These are phyloP conservation scores for Neospermospora avenae DNA, from an alignment of 2,329 filamentous ascomycete species.

Conservation along the genomic window DNA sequence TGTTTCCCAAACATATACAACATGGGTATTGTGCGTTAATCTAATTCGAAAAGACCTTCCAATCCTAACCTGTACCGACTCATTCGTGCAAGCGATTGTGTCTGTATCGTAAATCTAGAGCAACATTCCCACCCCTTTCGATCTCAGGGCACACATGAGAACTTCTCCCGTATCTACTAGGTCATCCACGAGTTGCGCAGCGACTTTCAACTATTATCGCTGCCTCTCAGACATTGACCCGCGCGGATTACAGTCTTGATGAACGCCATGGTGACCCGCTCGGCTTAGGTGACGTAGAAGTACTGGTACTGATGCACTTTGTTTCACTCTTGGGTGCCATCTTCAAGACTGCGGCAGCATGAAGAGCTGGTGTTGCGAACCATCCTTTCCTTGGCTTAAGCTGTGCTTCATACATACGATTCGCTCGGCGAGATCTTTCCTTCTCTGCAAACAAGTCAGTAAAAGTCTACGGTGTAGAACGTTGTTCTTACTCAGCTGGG, in stretches of 20 bases:
- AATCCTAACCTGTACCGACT: neutral
- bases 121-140: neutral
- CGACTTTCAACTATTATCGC: neutral
- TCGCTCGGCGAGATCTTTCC: constrained; percentile 3
- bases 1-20: constrained; percentile 1
- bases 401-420: neutral
- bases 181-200: neutral
- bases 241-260: neutral
- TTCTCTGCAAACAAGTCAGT: constrained; percentile 3
- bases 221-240: too few relatives aligned
- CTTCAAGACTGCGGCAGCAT: neutral
- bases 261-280: neutral
- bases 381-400: neutral
- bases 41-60: neutral
- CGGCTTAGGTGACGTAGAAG: neutral
- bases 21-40: neutral
- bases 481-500: neutral
- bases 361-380: constrained; percentile 1
- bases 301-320: neutral
- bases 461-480: neutral
- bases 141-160: neutral
- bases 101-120: too few relatives aligned
- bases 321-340: neutral
- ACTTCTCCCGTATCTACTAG: neutral
- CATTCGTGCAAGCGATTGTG: too few relatives aligned